phyloP scores from a whole-genome alignment of 352 stramenopile species.

The Phytophthora pini region DNA sequence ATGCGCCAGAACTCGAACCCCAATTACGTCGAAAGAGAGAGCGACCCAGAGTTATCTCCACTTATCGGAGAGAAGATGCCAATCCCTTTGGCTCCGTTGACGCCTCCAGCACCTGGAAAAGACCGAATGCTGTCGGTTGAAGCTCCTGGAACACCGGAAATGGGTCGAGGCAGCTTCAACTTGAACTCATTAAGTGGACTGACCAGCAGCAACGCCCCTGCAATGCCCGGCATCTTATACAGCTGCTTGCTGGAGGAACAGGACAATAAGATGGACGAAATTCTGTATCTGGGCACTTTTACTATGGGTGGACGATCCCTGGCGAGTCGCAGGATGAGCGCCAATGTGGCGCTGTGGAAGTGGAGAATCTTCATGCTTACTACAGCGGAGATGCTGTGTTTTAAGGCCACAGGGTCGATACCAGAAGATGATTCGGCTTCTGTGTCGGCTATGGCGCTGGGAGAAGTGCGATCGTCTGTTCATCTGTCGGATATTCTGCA shows the following conservation, averaged over 20 bases:
- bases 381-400: slow-evolving; percentile 77
- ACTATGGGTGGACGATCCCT: slow-evolving; percentile 78
- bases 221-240: slow-evolving; percentile 73
- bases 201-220: slow-evolving; percentile 19
- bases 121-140: slow-evolving; percentile 14
- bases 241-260: slow-evolving; percentile 78
- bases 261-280: slow-evolving; percentile 80
- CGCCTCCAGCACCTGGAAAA: slow-evolving; percentile 12
- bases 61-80: slow-evolving; percentile 27
- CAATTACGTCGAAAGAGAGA: slow-evolving; percentile 29
- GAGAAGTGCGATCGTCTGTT: slow-evolving; percentile 71
- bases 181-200: slow-evolving; percentile 32
- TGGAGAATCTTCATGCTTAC: slow-evolving; percentile 82
- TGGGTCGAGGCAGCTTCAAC: slow-evolving; percentile 33
- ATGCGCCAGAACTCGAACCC: slow-evolving; percentile 29
- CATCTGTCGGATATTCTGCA: slow-evolving; percentile 83
- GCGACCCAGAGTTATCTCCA: slow-evolving; percentile 43
- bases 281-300: slow-evolving; percentile 80
- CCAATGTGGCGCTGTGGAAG: slow-evolving; percentile 82
- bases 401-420: slow-evolving; percentile 60
- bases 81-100: slow-evolving; percentile 18
- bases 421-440: slow-evolving; percentile 27
- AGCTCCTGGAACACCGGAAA: slow-evolving; percentile 11
- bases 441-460: slow-evolving; percentile 53
- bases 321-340: slow-evolving; percentile 72